phyloP scores from a whole-genome alignment of 139 green algal genomes.

The Ostreobium quekettii region DNA sequence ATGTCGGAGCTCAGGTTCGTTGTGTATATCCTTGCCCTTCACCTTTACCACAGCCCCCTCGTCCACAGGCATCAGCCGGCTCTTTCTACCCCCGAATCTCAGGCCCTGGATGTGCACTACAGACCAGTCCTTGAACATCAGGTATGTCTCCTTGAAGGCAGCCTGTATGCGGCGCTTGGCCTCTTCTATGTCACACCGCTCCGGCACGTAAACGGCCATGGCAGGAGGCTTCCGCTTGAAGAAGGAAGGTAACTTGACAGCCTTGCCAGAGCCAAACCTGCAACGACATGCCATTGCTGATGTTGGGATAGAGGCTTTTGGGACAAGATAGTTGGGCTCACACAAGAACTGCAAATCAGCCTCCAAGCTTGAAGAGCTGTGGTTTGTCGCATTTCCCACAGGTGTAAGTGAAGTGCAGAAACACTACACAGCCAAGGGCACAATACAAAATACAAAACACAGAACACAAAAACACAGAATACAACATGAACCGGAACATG shows the following conservation, averaged over 20 bases:
- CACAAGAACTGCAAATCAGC: no score
- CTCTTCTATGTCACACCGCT: slow-evolving; percentile 26
- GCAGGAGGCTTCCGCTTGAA: slow-evolving; percentile 29
- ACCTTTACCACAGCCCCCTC: slow-evolving; percentile 12
- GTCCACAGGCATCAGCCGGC: slow-evolving; percentile 1
- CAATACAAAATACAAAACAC: no score
- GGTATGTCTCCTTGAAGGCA: slow-evolving; percentile 57
- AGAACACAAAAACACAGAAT: no score
- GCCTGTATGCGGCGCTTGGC: slow-evolving; percentile 33
- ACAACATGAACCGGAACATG: no score
- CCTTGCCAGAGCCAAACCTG: neutral
- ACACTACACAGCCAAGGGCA: no score
- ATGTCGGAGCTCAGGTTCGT: slow-evolving; percentile 28
- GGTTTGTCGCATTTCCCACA: no score
- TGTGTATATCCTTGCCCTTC: neutral
- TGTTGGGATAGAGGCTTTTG: no score
- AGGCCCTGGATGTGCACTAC: neutral
- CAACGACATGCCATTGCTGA: no score
- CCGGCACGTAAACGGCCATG: slow-evolving; percentile 42
- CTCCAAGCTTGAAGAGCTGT: no score
- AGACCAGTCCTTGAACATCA: slow-evolving; percentile 42
- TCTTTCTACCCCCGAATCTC: neutral
- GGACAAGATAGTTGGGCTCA: no score
- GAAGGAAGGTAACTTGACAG: neutral
- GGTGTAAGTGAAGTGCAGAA: no score